A percentile compares a stretch with the other conserved stretches of the same genome.
These are phyloP conservation scores for Mikania micrantha DNA, from an alignment of 129 eudicot species.

Conservation along the genomic window DNA sequence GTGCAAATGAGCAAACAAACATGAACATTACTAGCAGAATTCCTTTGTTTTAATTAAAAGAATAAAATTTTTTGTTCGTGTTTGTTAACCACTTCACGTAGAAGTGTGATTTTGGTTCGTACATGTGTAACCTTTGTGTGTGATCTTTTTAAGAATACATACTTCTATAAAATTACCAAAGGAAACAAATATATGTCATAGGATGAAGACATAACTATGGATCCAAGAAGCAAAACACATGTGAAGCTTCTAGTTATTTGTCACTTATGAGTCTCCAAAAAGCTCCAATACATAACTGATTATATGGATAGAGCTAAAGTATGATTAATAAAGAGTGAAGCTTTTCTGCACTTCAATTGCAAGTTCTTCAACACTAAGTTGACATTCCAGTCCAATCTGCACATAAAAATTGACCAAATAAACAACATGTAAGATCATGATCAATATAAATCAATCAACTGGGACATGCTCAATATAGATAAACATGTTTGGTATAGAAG, in stretches of 20 bases:
- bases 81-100: too few species aligned
- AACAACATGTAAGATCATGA: neutral
- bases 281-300: neutral
- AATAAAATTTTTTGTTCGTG: too few species aligned
- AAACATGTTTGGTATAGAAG: too few species aligned
- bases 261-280: neutral
- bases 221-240: neutral
- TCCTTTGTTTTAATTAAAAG: too few species aligned
- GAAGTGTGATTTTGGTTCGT: too few species aligned
- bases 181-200: neutral
- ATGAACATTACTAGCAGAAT: too few species aligned
- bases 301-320: neutral
- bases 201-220: neutral
- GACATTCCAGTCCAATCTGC: conserved; percentile 92
- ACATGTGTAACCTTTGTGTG: too few species aligned
- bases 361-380: conserved; percentile 82
- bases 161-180: neutral
- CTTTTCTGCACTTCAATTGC: conserved; percentile 78
- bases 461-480: neutral
- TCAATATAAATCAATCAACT: neutral
- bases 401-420: neutral
- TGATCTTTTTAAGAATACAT: neutral
- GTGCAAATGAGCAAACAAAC: too few species aligned
- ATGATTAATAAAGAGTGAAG: conserved; percentile 25
- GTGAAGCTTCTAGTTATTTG: neutral